phyloP scores from a whole-genome alignment of 768 basidiomycete species.

The Antrodiella citrinella region DNA sequence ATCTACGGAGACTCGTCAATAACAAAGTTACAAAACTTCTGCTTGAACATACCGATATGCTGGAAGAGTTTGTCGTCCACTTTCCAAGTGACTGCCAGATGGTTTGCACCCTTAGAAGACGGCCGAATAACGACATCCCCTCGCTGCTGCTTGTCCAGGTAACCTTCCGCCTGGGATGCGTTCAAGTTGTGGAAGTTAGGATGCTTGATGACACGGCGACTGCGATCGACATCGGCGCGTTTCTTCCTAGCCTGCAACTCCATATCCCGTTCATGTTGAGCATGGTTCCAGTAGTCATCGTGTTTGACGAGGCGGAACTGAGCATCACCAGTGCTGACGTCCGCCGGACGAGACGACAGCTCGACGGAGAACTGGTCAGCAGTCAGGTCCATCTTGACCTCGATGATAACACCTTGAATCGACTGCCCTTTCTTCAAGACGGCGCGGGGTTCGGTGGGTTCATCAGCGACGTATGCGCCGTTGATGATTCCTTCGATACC shows the following conservation, averaged over 20 bases:
- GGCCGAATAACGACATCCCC: conserved; percentile 97
- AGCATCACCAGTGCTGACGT: conserved; percentile 55
- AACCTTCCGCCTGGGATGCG: conserved; percentile 80
- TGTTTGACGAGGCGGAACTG: conserved; percentile 49
- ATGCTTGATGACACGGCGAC: conserved; percentile 88
- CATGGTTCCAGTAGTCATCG: conserved; percentile 59
- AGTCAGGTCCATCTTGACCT: conserved; percentile 53
- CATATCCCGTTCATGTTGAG: conserved; percentile 55
- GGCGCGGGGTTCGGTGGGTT: conserved; percentile 29
- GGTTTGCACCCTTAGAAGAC: conserved; percentile 87
- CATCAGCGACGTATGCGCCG: conserved; percentile 48
- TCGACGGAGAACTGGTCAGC: conserved; percentile 61
- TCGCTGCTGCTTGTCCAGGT: conserved; percentile 81
- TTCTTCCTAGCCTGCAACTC: conserved; percentile 78
- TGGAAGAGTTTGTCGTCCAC: conserved; percentile 94
- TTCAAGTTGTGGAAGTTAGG: conserved; percentile 98
- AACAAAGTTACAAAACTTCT: conserved; percentile 19
- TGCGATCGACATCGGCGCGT: conserved; percentile 70
- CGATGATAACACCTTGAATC: conserved; percentile 70
- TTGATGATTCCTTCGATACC: conserved; percentile 82
- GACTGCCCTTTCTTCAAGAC: conserved; percentile 73
- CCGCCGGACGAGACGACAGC: conserved; percentile 60
- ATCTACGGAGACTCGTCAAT: conserved; percentile 35
- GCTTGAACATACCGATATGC: conserved; percentile 95
- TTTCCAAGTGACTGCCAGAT: conserved; percentile 98